phyloP scores from a whole-genome alignment of 805 yeast genomes.

The Cyberlindnera misumaiensis region DNA sequence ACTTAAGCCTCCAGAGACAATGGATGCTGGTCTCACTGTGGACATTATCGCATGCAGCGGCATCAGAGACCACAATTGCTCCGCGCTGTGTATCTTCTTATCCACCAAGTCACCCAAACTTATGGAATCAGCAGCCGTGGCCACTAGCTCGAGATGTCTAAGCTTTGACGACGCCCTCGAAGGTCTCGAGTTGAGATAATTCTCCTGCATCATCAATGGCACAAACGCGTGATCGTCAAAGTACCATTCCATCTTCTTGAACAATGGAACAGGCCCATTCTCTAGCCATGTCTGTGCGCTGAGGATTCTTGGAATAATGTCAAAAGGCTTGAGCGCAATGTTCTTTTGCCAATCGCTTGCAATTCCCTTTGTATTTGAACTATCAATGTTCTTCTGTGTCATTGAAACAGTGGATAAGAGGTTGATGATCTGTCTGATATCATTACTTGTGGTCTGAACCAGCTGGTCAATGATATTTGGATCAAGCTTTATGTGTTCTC shows the following conservation, averaged over 20 bases:
- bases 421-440: slow-evolving; percentile 91
- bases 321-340: slow-evolving; percentile 87
- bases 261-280: slow-evolving; percentile 47
- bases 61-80: slow-evolving; percentile 89
- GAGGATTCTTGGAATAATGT: slow-evolving; percentile 65
- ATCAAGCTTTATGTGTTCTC: slow-evolving; percentile 77
- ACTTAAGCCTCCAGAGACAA: slow-evolving; percentile 62
- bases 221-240: slow-evolving; percentile 93
- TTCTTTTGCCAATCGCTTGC: slow-evolving; percentile 81
- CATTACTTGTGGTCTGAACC: slow-evolving; percentile 80
- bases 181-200: slow-evolving; percentile 69
- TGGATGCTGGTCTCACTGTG: slow-evolving; percentile 70
- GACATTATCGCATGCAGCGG: slow-evolving; percentile 89
- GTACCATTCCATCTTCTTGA: slow-evolving; percentile 80
- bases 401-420: slow-evolving; percentile 77
- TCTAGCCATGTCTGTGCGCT: slow-evolving; percentile 53
- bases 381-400: slow-evolving; percentile 58
- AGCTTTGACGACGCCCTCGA: slow-evolving; percentile 33
- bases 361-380: slow-evolving; percentile 55
- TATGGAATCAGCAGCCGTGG: slow-evolving; percentile 79
- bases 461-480: slow-evolving; percentile 77
- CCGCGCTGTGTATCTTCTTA: slow-evolving; percentile 75
- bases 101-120: slow-evolving; percentile 83
- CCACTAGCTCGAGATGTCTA: slow-evolving; percentile 54
- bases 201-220: slow-evolving; percentile 95